Evolutionary conservation across 371 early-diverging fungal genomes (phyloP).

Genomic region (Haplosporangium sp.): DNA sequence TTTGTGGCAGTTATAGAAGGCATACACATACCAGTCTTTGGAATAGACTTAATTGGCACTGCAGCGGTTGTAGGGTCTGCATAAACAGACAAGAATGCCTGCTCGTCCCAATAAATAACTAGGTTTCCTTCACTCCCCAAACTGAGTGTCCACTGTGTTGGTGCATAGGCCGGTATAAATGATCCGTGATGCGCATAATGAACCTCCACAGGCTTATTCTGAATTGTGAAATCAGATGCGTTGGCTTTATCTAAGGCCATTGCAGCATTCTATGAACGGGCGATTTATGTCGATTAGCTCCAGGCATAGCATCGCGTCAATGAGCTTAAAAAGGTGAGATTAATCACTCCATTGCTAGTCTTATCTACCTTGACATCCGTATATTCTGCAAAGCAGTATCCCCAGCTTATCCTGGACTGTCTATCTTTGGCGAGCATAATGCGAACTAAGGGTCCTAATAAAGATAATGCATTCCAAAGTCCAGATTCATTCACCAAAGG

Average conservation of each 20-base stretch:
- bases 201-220: conserved; percentile 28
- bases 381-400: conserved; percentile 49
- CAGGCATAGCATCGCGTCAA: not conserved
- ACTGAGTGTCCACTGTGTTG: conserved; percentile 42
- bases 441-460: conserved; percentile 31
- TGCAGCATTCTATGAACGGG: conserved; percentile 19
- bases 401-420: conserved; percentile 38
- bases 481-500: conserved; percentile 36
- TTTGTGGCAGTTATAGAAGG: not conserved
- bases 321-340: not conserved
- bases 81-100: conserved; percentile 44
- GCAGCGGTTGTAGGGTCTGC: conserved; percentile 7
- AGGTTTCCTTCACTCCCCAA: conserved; percentile 28
- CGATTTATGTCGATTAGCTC: not conserved
- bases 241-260: conserved; percentile 35
- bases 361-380: conserved; percentile 26
- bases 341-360: not conserved
- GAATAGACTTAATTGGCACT: not conserved
- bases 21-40: conserved; percentile 8
- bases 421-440: conserved; percentile 45
- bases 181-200: conserved; percentile 48
- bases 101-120: conserved; percentile 54
- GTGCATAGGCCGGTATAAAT: conserved; percentile 50
- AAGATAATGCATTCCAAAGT: conserved; percentile 34
- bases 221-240: conserved; percentile 16